Evolutionary conservation across 495 filamentous ascomycete genomes (phyloP).

Genomic region (Corynascus novoguineensis): DNA sequence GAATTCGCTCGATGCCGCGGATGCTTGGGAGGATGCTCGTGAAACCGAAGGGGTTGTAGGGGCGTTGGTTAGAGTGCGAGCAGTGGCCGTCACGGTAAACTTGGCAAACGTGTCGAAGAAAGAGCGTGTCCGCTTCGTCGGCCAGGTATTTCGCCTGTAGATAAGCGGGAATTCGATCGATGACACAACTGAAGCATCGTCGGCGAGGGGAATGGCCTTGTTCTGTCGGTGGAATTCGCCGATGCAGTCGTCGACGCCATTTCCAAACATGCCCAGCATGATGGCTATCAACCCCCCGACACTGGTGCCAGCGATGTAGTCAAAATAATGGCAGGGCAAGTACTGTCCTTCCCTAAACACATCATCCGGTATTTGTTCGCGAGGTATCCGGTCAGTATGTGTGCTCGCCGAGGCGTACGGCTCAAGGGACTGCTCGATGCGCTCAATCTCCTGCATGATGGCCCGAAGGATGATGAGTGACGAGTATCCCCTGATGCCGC

Average conservation of each 20-base stretch:
- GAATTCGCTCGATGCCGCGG: constrained; percentile 21
- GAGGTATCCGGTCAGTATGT: constrained; percentile 22
- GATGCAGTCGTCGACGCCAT: constrained; percentile 28
- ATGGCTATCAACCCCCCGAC: constrained; percentile 36
- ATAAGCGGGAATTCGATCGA: constrained; percentile 26
- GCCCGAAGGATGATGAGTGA: constrained; percentile 29
- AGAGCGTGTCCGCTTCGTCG: constrained; percentile 25
- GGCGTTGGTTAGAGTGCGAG: background rate
- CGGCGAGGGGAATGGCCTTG: constrained; percentile 26
- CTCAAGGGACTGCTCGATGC: constrained; percentile 20
- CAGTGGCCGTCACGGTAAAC: constrained; percentile 21
- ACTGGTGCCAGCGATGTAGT: constrained; percentile 38
- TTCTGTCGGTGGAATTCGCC: constrained; percentile 29
- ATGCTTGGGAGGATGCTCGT: constrained; percentile 6
- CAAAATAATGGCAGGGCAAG: constrained; percentile 47
- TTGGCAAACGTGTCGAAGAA: constrained; percentile 33
- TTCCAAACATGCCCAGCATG: constrained; percentile 32
- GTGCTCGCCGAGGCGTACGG: constrained; percentile 23
- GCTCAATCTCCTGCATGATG: constrained; percentile 27
- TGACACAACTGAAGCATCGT: constrained; percentile 13
- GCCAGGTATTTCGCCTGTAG: constrained; percentile 27
- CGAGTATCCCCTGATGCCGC: constrained; percentile 30
- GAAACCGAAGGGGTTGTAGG: background rate
- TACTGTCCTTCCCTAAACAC: constrained; percentile 39
- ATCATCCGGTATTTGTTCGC: constrained; percentile 37